Percentiles rank a stretch among this genome's conserved stretches.
Conservation (phyloP, 768 basidiomycete species). For the Favolaschia claudopus region DNA sequence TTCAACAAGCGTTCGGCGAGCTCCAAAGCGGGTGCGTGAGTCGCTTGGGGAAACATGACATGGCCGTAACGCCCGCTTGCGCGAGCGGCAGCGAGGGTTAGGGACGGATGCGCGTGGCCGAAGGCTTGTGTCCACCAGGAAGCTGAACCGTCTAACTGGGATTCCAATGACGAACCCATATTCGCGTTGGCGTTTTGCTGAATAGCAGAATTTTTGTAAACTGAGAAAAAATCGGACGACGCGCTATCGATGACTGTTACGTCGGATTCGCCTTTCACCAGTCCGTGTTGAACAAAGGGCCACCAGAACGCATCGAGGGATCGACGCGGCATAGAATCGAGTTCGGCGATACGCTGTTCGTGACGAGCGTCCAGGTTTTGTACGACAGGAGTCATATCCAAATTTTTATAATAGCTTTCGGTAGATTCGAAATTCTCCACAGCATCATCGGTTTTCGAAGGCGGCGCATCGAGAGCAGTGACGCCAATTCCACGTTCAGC, state of each 20-base stretch:
- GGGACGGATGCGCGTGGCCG: constrained; percentile 79
- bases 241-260: constrained; percentile 95
- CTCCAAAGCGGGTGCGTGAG: constrained; percentile 83
- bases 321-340: constrained; percentile 80
- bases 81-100: constrained; percentile 86
- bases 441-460: constrained; percentile 51
- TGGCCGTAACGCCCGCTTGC: constrained; percentile 96
- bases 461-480: constrained; percentile 64
- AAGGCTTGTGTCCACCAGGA: constrained; percentile 99
- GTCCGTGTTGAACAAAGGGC: constrained; percentile 94
- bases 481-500: constrained; percentile 70
- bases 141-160: constrained; percentile 89
- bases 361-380: constrained; percentile 72
- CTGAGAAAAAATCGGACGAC: constrained; percentile 83
- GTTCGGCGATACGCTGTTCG: constrained; percentile 66
- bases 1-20: constrained; percentile 82
- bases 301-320: constrained; percentile 90
- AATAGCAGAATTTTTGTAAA: constrained; percentile 53
- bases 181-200: constrained; percentile 23
- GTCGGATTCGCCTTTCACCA: constrained; percentile 70
- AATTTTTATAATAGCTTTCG: constrained; percentile 73
- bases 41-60: constrained; percentile 93
- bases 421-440: constrained; percentile 59
- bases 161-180: constrained; percentile 57
- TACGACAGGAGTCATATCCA: constrained; percentile 57